Conservation (phyloP, 805 yeast species). For the Yamadazyma phyllophila region DNA sequence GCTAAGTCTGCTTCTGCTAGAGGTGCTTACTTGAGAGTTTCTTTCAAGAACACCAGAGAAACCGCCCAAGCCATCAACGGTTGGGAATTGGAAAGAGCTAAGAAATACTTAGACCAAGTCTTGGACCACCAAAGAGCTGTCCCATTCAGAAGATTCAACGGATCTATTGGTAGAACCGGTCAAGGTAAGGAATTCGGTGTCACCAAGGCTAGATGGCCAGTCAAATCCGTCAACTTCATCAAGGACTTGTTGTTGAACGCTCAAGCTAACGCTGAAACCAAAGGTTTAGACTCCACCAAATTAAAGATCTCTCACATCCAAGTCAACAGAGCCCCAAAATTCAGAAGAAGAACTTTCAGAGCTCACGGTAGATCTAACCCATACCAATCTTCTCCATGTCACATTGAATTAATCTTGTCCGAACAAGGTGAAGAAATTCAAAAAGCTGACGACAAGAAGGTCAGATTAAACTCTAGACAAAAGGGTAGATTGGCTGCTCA, state of each 20-base stretch:
- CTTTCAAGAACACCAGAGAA: conserved; percentile 99
- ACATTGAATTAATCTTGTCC: conserved; percentile 94
- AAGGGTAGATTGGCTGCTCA: conserved; percentile 86
- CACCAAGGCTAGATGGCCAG: conserved; percentile 99
- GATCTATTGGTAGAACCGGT: conserved; percentile 97
- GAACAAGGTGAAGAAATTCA: conserved; percentile 93
- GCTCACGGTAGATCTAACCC: conserved; percentile 99
- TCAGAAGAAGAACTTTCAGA: conserved; percentile 99
- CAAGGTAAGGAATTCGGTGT: conserved; percentile 99
- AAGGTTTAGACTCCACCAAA: conserved; percentile 95
- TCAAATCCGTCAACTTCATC: conserved; percentile 93
- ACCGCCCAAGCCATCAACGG: conserved; percentile 98
- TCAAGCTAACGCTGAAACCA: conserved; percentile 97
- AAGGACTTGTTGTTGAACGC: conserved; percentile 96
- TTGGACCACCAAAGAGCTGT: conserved; percentile 98
- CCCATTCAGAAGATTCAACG: conserved; percentile 98
- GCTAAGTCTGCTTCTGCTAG: conserved; percentile 99
- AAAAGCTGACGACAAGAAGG: conserved; percentile 66
- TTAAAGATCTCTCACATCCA: conserved; percentile 97
- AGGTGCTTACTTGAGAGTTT: conserved; percentile 98
- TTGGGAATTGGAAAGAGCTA: conserved; percentile 96
- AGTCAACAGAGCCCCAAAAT: conserved; percentile 99
- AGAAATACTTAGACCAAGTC: conserved; percentile 92
- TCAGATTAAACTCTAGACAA: conserved; percentile 86
- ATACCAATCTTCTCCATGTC: conserved; percentile 98